Base-by-base conservation (phyloP, 352 stramenopile species). In the Phytophthora sp. region DNA sequence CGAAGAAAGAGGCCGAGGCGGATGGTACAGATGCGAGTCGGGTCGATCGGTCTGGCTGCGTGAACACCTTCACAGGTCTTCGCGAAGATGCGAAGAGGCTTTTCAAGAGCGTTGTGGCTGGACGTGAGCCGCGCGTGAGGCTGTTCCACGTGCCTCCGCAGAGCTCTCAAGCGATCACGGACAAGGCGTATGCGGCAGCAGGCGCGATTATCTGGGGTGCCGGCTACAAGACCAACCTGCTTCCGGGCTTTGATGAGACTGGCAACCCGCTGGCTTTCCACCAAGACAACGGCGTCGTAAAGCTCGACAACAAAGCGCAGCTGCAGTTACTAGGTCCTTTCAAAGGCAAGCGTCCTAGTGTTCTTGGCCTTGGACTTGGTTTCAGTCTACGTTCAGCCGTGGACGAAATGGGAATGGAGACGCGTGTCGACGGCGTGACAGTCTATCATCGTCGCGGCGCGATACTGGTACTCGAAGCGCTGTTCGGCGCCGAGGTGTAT, bases 21-120 rank as follows among this genome's bases (percentile, higher is more conserved):
- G 87, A 96, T 17, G 73, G 77, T 26, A 87, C 75, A 0, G 76
- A 85, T 38, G 74, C 69, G 9, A 88, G 72, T 54, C 77, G 74
- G 31, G 61, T 74, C 0, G 82, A 95, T 38, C 77, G 83, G 6
- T 77, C 68, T 0, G 89, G 88, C 0, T 90, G 86, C 18, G 69
- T 96, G 28, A 92, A 96, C 61, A 92, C 87, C 10, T 97, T 97
- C 57, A 92, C 79, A 0, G 89, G 89, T 0, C 54, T 97, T 7
- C 79, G 88, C 2, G 87, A 92, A 55, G 86, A 97, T 39, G 84
- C 89, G 5, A 96, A 96, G 65, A 60, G 56, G 7, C 61, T 97
- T 15, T 96, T 77, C 62, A 84, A 84, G 28, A 80, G 78, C 21
- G 74, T 95, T 35, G 66, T 69, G n/a, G 50, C 64, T 4, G 82